Base-by-base conservation (phyloP, 192 early-diverging fungal genomes). In the Backusella liffmaniae region DNA sequence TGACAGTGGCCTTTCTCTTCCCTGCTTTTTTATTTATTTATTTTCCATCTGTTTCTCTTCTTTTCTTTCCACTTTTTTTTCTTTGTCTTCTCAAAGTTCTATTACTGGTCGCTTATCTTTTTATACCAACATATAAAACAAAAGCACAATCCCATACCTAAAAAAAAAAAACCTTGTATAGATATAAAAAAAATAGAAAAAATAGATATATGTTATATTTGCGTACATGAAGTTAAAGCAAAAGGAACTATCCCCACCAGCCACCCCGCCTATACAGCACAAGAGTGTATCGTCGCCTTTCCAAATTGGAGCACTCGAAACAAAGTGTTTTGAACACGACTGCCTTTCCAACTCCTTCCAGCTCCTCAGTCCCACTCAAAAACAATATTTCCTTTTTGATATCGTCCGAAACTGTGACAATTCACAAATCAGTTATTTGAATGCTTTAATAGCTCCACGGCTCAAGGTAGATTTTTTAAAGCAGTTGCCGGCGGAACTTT, bases 401-500 rank as follows among this genome's bases (percentile, higher is more conserved):
- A 81, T 89, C 6, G 71, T 89, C 72, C 79, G 83, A 76, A 73
- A 70, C 44, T 89, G 88, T 70, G 78, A 77, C 34, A 87, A 74
- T 59, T 67, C 84, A 21, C 85, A 89, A 42, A 78, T 89, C 34
- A 80, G 80, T 32, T 85, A 80, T 77, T 72, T 89, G 9, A 82
- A 83, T 66, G 80, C 76, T 66, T 76, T 84, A 23, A 89, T 89
- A 72, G 82, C 85, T 6, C 88, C 88, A 42, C 83, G 80, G 46
- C 86, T 98, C 70, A 95, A 96, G 76, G 89, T 94, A 76, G 96
- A 99, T 84, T 98, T 98, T 83, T 69, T 99, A 18, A 91, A 87
- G 59, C 88, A 91, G 30, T 82, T 95, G 70, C 94, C 94, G 26
- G 66, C 85, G 21, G 92, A 95, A 74, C 84, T 93, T n/a, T 80